Evolutionary conservation across 106 monocot species (phyloP), one percentile per base, ranked within the genome.

Genomic region (Dactylorhiza incarnata): DNA sequence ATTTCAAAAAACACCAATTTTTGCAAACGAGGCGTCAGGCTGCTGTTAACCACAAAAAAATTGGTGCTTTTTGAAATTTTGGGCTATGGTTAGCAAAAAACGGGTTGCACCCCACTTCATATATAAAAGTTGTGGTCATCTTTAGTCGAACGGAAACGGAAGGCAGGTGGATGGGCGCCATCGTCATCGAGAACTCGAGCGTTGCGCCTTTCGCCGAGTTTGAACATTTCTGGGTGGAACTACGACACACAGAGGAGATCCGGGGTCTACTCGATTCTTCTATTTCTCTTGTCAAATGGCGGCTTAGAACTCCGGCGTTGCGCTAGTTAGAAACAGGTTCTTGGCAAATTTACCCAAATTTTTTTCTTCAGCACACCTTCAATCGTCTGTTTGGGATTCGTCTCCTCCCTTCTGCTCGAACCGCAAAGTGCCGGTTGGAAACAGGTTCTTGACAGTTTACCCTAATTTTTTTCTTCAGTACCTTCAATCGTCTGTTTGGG

Each of bases 241-340:
- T 53, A 5, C 53, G 54, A 11, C 82, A 75, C 43, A 71, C 61
- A 29, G 83, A 85, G n/a, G 87, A 83, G 75, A 76, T 55, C 7
- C 20, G 83, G 58, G 49, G 4, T 37, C 83, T 82, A 44, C 61
- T 91, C 69, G 85, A 87, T 37, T 79, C 76, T 0, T 85, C 74
- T 72, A 37, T 87, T 23, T 46, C 77, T 25, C 68, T 54, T 25
- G 73, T 82, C 79, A 82, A 81, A 82, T 91, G 87, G 91, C 81
- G 82, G 50, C 74, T 91, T 24, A 75, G 85, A 50, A 68, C 80
- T 12, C 72, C 83, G 12, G 47, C 87, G 10, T 85, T 78, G 71
- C 85, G 87, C 68, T 73, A 87, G 7, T 80, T 91, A 5, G 65
- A 82, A 48, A 91, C 82, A 58, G 91, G 91, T 90, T 50, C 19